A percentile compares a stretch with the other conserved stretches of the same genome.
Evolutionary conservation across 2,329 filamentous ascomycete genomes (phyloP).

Genomic region (Penicillium rolfsii): DNA sequence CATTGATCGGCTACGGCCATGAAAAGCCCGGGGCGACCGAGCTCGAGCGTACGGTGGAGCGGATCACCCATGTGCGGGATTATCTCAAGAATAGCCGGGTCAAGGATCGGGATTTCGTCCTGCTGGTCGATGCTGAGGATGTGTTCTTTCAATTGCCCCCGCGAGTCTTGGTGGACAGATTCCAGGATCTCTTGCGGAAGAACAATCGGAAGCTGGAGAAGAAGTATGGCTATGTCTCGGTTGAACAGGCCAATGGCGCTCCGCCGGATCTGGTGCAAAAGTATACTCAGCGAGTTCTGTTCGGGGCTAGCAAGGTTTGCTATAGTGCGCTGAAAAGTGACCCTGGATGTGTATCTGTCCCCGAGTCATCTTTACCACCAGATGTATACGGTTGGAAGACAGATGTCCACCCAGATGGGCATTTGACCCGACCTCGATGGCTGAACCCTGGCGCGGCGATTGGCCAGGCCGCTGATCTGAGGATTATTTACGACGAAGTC

Average conservation of each 20-base stretch:
- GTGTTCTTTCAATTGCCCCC: conserved; percentile 68
- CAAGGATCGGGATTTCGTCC: conserved; percentile 62
- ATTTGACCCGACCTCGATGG: conserved; percentile 52
- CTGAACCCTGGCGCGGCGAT: conserved; percentile 55
- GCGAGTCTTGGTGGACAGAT: conserved; percentile 65
- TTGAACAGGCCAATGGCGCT: conserved; percentile 24
- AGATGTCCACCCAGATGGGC: conserved; percentile 42
- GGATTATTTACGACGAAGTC: conserved; percentile 50
- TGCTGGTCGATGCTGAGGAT: conserved; percentile 67
- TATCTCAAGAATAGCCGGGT: conserved; percentile 56
- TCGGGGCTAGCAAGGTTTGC: conserved; percentile 60
- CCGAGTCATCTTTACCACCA: conserved; percentile 54
- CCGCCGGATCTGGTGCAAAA: conserved; percentile 39
- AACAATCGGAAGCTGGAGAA: conserved; percentile 57
- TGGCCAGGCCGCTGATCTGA: conserved; percentile 55
- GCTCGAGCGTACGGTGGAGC: conserved; percentile 50
- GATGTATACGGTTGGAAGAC: conserved; percentile 54
- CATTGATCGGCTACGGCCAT: conserved; percentile 53
- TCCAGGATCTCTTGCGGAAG: conserved; percentile 58
- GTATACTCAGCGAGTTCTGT: conserved; percentile 59
- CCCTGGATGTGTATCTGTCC: conserved; percentile 57
- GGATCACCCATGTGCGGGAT: conserved; percentile 50
- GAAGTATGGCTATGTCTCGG: conserved; percentile 51
- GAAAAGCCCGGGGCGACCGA: conserved; percentile 35
- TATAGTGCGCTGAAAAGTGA: conserved; percentile 48